Base-by-base conservation (phyloP, 805 yeast genomes). In the Cyberlindnera euphorbiae region DNA sequence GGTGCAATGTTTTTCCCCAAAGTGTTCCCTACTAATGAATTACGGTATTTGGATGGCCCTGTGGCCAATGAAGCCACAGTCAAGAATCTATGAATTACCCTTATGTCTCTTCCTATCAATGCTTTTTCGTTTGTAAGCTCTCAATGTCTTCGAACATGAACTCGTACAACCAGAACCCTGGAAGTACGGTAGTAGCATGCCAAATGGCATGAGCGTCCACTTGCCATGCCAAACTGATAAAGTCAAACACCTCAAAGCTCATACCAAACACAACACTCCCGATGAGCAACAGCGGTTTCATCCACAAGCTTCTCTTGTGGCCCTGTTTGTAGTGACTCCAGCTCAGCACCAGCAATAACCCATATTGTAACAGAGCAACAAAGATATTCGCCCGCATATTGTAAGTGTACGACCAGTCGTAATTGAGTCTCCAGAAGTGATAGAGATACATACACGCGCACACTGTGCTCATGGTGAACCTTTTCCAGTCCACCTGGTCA, bases 161-260 rank as follows among this genome's bases (percentile, higher is more conserved):
- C 28, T 72, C 74, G 56, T 82, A 89, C 76, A 95, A 75, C 42
- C 74, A 71, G 39, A 75, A 62, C 0, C 90, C 77, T 0, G 97
- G 97, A 52, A 86, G 58, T 2, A 89, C 78, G 0, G 98, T 93
- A 15, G 85, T 75, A 18, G 83, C 69, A 57, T 93, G 98, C 98
- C 98, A 93, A 26, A 90, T 52, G 0, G 96, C 77, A 60, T 93
- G 98, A 0, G 96, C 95, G 61, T 93, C 98, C 0, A 93, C 50
- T 26, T 84, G 68, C 47, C 71, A 82, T 33, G 52, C 63, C 26
- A 82, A 55, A 12, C 84, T 93, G 5, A 94, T 74, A 56, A 93
- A 93, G 60, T 90, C 98, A 59, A 88, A 83, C 25, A 90, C 61
- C 56, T 90, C 98, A 46, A 90, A 73, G n/a, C 82, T 69, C 93